Base-by-base conservation (phyloP, 345 rosid species). In the Pelargonium nanum region DNA sequence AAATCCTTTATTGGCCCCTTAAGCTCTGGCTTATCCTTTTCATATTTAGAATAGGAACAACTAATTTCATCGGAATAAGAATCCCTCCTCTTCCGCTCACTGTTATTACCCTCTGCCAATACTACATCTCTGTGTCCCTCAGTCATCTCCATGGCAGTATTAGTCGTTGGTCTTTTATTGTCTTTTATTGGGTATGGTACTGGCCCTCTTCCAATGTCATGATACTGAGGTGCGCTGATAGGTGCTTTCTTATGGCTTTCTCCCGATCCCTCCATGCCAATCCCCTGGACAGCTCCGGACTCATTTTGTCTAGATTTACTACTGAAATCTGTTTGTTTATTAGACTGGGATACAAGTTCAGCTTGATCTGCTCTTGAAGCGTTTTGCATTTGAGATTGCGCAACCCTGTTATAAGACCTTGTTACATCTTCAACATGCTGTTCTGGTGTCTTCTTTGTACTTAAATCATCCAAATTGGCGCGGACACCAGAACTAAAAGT, bases 1-100 rank as follows among this genome's bases (percentile, higher is more conserved):
- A 71, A 75, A 74, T 85, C 96, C 77, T 71, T 83, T 60, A 93
- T 84, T 32, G 81, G 85, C 55, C 90, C 97, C 77, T 77, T 87
- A 25, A 72, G 71, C 74, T 93, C 99, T 19, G 97, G 85, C 57
- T 64, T 79, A 75, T 85, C 87, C 72, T 85, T 93, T 56, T 85
- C 91, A 63, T 85, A 87, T 77, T 89, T 93, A 22, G 78, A 75
- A 71, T 77, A 93, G 55, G 86, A 70, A 70, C 68, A 71, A 68
- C 71, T 76, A 62, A 80, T 88, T 66, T 84, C 95, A 64, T 82
- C 89, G 2, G 79, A 75, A 68, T 78, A 82, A 63, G 83, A 72
- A 63, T 72, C 83, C 68, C 69, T 78, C 74, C 65, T 75, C 75
- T 68, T 85, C 60, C 57, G 72, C 73, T 68, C 70, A 71, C 74